A percentile compares a stretch with the other conserved stretches of the same genome.
These are phyloP conservation scores for Knufia petricola DNA, from an alignment of 2,329 filamentous ascomycete genomes.

Conservation along the genomic window DNA sequence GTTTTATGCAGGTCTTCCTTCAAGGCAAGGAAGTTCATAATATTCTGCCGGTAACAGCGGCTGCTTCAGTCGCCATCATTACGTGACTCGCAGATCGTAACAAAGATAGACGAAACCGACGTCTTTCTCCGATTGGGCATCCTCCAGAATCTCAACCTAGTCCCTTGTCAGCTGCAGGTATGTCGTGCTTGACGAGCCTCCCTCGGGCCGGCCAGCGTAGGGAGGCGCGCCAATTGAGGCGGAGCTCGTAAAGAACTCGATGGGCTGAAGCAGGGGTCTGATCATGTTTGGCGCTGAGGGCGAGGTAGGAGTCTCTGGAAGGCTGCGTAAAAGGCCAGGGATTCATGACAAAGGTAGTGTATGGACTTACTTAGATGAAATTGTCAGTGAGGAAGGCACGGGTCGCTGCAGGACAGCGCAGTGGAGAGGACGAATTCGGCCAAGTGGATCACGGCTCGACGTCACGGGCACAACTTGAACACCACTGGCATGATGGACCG, in stretches of 20 bases:
- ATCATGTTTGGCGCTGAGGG: neutral
- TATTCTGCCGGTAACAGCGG: neutral
- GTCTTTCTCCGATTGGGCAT: constrained; percentile 4
- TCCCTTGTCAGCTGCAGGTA: constrained; percentile 1
- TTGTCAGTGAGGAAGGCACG: neutral
- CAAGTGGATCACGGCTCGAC: neutral
- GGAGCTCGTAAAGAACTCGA: neutral
- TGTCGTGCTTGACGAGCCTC: neutral
- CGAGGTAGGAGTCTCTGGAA: neutral
- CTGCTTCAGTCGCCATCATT: neutral
- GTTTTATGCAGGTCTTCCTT: constrained; percentile 1
- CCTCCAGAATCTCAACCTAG: neutral
- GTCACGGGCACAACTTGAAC: too few species aligned
- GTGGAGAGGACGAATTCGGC: neutral
- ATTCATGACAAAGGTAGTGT: constrained; percentile 1
- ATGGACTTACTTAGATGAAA: neutral
- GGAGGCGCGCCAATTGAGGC: neutral
- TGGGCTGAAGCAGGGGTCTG: neutral
- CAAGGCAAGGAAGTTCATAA: neutral
- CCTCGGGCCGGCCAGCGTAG: neutral
- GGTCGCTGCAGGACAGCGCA: neutral
- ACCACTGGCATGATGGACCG: too few species aligned
- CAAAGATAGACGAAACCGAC: constrained; percentile 3
- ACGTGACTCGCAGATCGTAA: neutral
- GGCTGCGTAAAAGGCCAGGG: neutral